Percentiles rank a stretch among this genome's conserved stretches.
Evolutionary conservation across 345 rosid genomes (phyloP).

Genomic region (Clausena lansium): DNA sequence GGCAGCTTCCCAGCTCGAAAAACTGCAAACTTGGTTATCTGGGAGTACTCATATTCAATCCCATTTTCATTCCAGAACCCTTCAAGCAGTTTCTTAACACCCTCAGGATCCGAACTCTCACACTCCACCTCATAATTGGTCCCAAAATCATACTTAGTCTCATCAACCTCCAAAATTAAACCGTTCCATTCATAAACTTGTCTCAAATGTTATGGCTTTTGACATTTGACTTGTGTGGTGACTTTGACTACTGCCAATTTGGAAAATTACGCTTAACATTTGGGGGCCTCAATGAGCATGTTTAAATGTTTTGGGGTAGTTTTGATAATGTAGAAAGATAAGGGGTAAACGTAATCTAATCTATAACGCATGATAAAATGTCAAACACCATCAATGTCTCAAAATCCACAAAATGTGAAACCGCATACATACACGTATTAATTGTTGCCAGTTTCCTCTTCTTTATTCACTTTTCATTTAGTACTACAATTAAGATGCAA

Average conservation of each 20-base stretch:
- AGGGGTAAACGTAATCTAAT: neutral
- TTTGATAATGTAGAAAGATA: no score
- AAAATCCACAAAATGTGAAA: no score
- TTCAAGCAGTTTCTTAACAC: constrained; percentile 58
- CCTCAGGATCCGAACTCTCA: constrained; percentile 71
- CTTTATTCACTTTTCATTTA: no score
- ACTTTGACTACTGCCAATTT: neutral
- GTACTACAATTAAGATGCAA: no score
- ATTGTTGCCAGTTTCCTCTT: neutral
- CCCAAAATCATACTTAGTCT: constrained; percentile 72
- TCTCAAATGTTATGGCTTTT: constrained; percentile 27
- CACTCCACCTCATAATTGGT: constrained; percentile 78
- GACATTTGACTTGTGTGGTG: neutral
- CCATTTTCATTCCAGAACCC: constrained; percentile 55
- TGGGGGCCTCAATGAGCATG: neutral
- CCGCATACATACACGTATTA: no score
- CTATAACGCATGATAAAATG: no score
- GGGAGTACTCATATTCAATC: constrained; percentile 53
- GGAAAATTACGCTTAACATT: no score
- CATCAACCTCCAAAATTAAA: constrained; percentile 78
- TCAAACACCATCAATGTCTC: no score
- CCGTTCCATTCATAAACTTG: constrained; percentile 66
- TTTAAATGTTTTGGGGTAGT: accelerated
- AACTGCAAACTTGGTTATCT: constrained; percentile 70
- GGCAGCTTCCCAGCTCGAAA: constrained; percentile 77